These are phyloP conservation scores for Chrysoporthe cubensis DNA, from an alignment of 2,329 filamentous ascomycete species.

Conservation along the genomic window DNA sequence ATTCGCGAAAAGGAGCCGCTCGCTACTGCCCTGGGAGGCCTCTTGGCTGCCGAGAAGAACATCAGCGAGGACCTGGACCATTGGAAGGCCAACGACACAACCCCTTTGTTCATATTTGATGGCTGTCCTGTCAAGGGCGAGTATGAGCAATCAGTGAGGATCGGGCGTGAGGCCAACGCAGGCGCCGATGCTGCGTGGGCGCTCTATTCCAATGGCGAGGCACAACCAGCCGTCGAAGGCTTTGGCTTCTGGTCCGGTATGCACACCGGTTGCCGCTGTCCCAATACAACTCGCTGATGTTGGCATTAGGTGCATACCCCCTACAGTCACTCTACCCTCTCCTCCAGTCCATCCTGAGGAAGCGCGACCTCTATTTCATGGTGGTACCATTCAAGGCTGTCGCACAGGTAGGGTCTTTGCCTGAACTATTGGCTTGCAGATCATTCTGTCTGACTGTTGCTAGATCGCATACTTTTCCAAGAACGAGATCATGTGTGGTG, in stretches of 20 bases:
- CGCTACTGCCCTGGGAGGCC: constrained; percentile 84
- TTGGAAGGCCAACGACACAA: constrained; percentile 71
- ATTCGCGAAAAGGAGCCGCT: constrained; percentile 87
- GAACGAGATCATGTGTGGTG: constrained; percentile 66
- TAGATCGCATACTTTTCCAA: constrained; percentile 68
- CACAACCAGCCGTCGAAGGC: constrained; percentile 78
- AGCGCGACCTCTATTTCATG: constrained; percentile 72
- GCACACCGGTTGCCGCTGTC: constrained; percentile 23
- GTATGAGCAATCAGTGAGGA: constrained; percentile 69
- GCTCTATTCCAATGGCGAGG: constrained; percentile 80
- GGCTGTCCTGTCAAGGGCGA: constrained; percentile 80
- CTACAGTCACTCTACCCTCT: constrained; percentile 75
- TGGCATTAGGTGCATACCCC: constrained; percentile 66
- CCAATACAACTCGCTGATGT: constrained; percentile 26
- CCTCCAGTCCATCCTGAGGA: constrained; percentile 73
- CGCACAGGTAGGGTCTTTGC: constrained; percentile 69
- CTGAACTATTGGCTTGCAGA: no score
- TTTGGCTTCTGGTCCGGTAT: constrained; percentile 80
- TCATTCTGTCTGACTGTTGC: constrained; percentile 1
- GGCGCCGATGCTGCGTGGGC: constrained; percentile 83
- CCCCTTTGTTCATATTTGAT: constrained; percentile 90
- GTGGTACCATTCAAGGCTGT: constrained; percentile 87
- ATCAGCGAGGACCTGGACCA: constrained; percentile 76
- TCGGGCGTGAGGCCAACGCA: constrained; percentile 66
- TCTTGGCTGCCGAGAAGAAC: constrained; percentile 76